These are phyloP conservation scores for Stephania yunnanensis DNA, from an alignment of 164 flowering plant genomes.

Conservation along the genomic window DNA sequence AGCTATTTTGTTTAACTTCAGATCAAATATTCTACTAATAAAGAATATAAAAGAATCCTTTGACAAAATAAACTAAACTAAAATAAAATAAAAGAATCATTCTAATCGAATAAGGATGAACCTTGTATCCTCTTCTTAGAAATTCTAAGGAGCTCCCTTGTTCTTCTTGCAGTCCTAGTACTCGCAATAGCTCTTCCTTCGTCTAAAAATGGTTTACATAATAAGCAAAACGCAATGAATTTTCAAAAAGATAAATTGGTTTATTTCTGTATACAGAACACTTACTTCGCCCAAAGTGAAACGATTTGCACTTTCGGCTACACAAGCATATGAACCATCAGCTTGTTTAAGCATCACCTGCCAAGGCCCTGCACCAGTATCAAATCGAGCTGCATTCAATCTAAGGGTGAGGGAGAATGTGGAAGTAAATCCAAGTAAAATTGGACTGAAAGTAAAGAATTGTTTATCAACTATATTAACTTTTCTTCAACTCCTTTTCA, in stretches of 20 bases:
- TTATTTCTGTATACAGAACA: neutral
- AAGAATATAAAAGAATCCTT: too few species aligned
- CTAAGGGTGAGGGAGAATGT: neutral
- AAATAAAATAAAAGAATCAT: neutral
- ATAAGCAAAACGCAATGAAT: neutral
- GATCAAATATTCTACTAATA: neutral
- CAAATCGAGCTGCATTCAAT: neutral
- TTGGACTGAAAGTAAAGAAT: neutral
- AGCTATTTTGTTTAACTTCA: too few species aligned
- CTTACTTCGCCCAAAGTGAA: slow-evolving; percentile 89
- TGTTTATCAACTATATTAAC: neutral
- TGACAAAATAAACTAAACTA: too few species aligned
- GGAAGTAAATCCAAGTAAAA: neutral
- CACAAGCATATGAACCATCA: slow-evolving; percentile 81
- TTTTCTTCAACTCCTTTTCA: neutral
- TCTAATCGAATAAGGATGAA: slow-evolving; percentile 13
- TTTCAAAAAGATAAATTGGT: neutral
- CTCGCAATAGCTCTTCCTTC: slow-evolving; percentile 91
- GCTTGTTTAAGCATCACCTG: slow-evolving; percentile 98
- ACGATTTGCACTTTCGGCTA: slow-evolving; percentile 88
- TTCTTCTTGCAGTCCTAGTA: slow-evolving; percentile 89
- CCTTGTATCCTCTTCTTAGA: slow-evolving; percentile 96
- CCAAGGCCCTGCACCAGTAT: slow-evolving; percentile 79
- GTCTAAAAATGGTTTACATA: slow-evolving; percentile 35
- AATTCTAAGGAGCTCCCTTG: slow-evolving; percentile 91